A percentile compares a stretch with the other conserved stretches of the same genome.
These are phyloP conservation scores for Komagataea norvegica DNA, from an alignment of 1,139 yeast genomes.

Conservation along the genomic window DNA sequence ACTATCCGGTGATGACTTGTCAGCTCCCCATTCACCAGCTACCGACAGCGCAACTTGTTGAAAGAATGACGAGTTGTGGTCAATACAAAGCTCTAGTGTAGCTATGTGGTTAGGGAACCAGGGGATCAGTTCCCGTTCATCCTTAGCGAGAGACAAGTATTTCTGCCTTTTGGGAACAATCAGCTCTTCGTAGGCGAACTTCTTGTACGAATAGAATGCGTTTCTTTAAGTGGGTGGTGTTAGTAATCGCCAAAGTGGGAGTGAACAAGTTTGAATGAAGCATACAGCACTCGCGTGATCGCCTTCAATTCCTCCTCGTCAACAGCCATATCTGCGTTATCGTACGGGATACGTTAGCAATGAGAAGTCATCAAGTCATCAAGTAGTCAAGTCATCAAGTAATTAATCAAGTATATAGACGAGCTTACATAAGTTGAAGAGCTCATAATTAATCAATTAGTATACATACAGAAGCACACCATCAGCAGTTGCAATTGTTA, in stretches of 20 bases:
- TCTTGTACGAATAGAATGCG: constrained; percentile 15
- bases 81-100: constrained; percentile 42
- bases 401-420: not conserved
- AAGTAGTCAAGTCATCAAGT: too few relatives aligned
- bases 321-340: not conserved
- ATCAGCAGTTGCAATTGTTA: constrained; percentile 30
- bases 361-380: too few relatives aligned
- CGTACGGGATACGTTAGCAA: not conserved
- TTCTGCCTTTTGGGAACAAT: constrained; percentile 32
- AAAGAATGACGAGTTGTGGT: constrained; percentile 45
- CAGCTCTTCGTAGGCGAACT: constrained; percentile 20
- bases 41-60: constrained; percentile 43
- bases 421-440: not conserved
- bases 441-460: not conserved
- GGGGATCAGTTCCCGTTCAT: constrained; percentile 43
- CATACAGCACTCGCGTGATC: constrained; percentile 7
- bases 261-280: not conserved
- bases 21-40: constrained; percentile 48
- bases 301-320: constrained; percentile 3
- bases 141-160: constrained; percentile 33
- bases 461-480: too few relatives aligned
- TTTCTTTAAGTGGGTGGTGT: constrained; percentile 2
- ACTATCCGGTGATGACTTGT: constrained; percentile 28
- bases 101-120: constrained; percentile 49
- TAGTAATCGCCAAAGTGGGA: too few relatives aligned